These are phyloP conservation scores for Cryphonectria naterciae DNA, from an alignment of 2,329 filamentous ascomycete genomes.

Conservation along the genomic window DNA sequence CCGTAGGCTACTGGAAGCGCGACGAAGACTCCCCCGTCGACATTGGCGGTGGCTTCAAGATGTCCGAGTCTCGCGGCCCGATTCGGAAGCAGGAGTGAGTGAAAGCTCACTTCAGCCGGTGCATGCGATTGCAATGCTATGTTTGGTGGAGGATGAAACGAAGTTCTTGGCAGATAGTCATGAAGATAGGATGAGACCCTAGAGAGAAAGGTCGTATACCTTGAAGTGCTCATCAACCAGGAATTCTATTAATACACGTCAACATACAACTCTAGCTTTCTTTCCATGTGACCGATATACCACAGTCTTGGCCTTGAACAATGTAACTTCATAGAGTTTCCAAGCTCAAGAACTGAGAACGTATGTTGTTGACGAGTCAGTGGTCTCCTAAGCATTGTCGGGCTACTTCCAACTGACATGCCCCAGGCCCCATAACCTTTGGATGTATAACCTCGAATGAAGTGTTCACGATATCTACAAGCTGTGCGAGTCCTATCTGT, in stretches of 20 bases:
- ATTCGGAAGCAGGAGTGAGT: neutral
- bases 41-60: neutral
- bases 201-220: neutral
- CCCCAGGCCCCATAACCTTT: neutral
- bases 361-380: neutral
- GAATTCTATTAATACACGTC: neutral
- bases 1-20: neutral
- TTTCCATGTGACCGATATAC: neutral
- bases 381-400: neutral
- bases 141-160: neutral
- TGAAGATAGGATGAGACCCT: neutral
- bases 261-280: neutral
- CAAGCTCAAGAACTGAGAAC: neutral
- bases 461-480: neutral
- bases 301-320: neutral
- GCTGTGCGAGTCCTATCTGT: no score
- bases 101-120: neutral
- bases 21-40: neutral
- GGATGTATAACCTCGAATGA: no score
- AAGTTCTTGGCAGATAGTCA: neutral
- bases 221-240: neutral
- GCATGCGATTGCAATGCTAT: neutral
- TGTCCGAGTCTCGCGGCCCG: constrained; percentile 1
- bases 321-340: neutral
- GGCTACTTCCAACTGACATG: neutral